Conservation (phyloP, 78 protist genomes). For the Anaeramoeba flamelloides region DNA sequence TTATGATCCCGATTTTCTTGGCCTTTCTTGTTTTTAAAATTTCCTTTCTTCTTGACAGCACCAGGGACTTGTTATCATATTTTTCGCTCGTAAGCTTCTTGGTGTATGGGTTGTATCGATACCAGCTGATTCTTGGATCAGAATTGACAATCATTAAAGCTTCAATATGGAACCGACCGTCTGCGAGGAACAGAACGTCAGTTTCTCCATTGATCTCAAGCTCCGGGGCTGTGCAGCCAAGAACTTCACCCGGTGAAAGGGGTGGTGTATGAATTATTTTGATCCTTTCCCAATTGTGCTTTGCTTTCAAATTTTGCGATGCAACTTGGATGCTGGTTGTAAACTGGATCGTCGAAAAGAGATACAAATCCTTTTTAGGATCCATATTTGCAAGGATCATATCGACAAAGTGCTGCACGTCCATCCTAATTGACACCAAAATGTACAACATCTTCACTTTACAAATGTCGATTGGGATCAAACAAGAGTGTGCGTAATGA, state of each 20-base stretch:
- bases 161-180: constrained; percentile 94
- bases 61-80: not conserved
- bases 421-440: constrained; percentile 75
- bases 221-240: constrained; percentile 81
- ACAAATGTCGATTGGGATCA: constrained; percentile 22
- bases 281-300: constrained; percentile 12
- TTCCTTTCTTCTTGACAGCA: constrained; percentile 16
- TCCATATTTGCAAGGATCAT: constrained; percentile 47
- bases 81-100: constrained; percentile 22
- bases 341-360: constrained; percentile 76
- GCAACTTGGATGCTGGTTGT: constrained; percentile 45
- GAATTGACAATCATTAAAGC: constrained; percentile 75
- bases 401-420: constrained; percentile 55
- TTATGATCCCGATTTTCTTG: constrained; percentile 20
- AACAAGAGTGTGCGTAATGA: constrained; percentile 93
- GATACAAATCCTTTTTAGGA: constrained; percentile 11
- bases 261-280: constrained; percentile 74
- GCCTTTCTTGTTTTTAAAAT: constrained; percentile 24
- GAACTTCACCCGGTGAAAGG: constrained; percentile 75
- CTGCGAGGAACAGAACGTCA: constrained; percentile 37
- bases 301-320: not conserved
- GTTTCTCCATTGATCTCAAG: constrained; percentile 5
- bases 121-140: constrained; percentile 70
- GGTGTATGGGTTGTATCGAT: constrained; percentile 69
- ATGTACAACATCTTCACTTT: constrained; percentile 53